A percentile compares a stretch with the other conserved stretches of the same genome.
Conservation (phyloP, 2,329 filamentous ascomycete genomes). For the Paecilomyces niveus region DNA sequence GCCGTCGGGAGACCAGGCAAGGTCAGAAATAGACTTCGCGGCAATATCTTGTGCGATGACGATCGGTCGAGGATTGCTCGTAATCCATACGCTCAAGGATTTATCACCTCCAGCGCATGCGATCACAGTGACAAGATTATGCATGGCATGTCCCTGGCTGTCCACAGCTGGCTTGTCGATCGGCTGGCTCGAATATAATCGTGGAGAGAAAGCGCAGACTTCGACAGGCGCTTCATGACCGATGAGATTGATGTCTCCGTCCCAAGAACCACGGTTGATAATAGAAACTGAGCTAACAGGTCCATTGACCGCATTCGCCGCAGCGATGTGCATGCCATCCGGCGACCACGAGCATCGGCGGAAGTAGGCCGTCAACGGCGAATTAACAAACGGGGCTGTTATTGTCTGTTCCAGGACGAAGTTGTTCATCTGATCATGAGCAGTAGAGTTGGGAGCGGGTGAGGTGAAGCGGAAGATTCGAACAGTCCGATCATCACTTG, state of each 20-base stretch:
- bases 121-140: conserved; percentile 74
- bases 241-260: conserved; percentile 93
- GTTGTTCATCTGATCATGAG: conserved; percentile 94
- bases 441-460: conserved; percentile 80
- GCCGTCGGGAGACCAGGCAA: conserved; percentile 90
- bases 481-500: conserved; percentile 92
- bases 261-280: conserved; percentile 85
- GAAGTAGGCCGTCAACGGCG: conserved; percentile 94
- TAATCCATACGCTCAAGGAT: conserved; percentile 95
- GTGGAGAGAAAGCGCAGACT: conserved; percentile 92
- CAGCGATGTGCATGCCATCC: conserved; percentile 93
- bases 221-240: conserved; percentile 96
- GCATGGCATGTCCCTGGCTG: conserved; percentile 30
- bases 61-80: conserved; percentile 83
- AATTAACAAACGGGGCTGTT: conserved; percentile 76
- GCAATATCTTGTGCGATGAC: conserved; percentile 85
- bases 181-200: conserved; percentile 72
- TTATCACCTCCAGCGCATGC: conserved; percentile 97
- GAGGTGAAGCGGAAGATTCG: conserved; percentile 95
- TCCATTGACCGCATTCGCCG: conserved; percentile 93
- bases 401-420: conserved; percentile 94
- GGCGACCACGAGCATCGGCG: conserved; percentile 95
- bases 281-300: conserved; percentile 97
- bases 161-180: conserved; percentile 41
- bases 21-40: conserved; percentile 85